Conservation (phyloP, 257 asterid genomes). For the Przewalskia tangutica region DNA sequence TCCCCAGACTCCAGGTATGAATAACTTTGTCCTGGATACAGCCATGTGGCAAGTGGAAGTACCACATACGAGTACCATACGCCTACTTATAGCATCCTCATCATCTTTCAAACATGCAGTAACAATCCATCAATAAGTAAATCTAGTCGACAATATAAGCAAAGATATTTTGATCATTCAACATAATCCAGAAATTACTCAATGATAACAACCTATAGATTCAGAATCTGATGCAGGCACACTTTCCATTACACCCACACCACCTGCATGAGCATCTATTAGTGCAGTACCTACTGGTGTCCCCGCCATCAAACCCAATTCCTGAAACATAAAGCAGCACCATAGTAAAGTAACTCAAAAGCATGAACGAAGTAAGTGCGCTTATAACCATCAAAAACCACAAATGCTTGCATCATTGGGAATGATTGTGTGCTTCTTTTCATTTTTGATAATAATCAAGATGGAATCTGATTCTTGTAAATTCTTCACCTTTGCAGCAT, state of each 20-base stretch:
- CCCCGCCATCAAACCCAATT: constrained; percentile 75
- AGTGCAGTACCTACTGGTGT: constrained; percentile 90
- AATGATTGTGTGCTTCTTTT: neutral
- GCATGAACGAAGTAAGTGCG: neutral
- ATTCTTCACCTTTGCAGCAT: constrained; percentile 86
- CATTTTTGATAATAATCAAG: neutral
- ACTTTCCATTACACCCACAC: constrained; percentile 96
- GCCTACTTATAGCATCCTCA: constrained; percentile 66
- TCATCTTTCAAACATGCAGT: constrained; percentile 36
- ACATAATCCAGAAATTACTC: neutral
- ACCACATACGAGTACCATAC: constrained; percentile 97
- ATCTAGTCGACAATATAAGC: neutral
- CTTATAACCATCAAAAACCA: neutral
- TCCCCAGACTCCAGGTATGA: constrained; percentile 99
- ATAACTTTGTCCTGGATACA: constrained; percentile 62
- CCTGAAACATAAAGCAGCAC: constrained; percentile 38
- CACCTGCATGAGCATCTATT: constrained; percentile 99
- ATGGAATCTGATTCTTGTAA: neutral
- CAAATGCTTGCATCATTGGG: constrained; percentile 5
- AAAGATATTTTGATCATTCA: neutral
- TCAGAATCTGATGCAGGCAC: constrained; percentile 34
- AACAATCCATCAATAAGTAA: constrained; percentile 3
- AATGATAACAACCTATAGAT: constrained; percentile 37
- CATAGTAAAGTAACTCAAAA: constrained; percentile 10
- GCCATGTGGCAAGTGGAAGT: constrained; percentile 99